These are phyloP conservation scores for Sapria himalayana DNA, from an alignment of 345 rosid genomes.

Conservation along the genomic window DNA sequence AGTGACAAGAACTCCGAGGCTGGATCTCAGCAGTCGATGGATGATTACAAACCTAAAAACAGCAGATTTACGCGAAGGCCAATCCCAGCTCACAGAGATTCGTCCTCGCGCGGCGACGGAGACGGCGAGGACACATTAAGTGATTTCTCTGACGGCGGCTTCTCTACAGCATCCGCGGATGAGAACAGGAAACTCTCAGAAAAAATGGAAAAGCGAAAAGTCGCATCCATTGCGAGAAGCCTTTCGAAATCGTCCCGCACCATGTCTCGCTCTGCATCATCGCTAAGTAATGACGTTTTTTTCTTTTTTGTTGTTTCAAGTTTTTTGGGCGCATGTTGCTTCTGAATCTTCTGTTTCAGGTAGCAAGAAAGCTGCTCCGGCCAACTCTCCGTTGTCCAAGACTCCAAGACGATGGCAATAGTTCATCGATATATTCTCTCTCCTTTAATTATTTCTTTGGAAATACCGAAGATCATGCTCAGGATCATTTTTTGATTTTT, in stretches of 20 bases:
- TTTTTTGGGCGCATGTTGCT: not conserved
- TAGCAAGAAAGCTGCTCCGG: conserved; percentile 13
- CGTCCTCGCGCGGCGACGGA: too few relatives aligned
- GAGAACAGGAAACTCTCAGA: conserved; percentile 13
- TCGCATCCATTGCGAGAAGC: too few relatives aligned
- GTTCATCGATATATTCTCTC: too few relatives aligned
- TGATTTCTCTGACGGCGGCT: conserved; percentile 20
- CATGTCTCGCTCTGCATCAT: too few relatives aligned
- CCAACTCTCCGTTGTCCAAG: conserved; percentile 15
- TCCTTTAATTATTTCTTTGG: too few relatives aligned
- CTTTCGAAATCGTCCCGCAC: too few relatives aligned
- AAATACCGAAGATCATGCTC: too few relatives aligned
- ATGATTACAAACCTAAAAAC: conserved; percentile 9
- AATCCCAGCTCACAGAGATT: conserved; percentile 9
- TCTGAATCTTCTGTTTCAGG: conserved; percentile 14
- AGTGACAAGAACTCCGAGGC: conserved; percentile 11
- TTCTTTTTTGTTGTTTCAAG: not conserved
- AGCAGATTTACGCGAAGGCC: too few relatives aligned
- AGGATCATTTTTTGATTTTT: too few relatives aligned
- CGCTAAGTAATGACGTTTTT: not conserved
- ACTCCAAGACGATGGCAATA: conserved; percentile 28
- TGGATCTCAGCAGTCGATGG: conserved; percentile 12
- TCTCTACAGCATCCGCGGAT: conserved; percentile 14
- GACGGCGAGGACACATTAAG: conserved; percentile 23
- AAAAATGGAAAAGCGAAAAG: conserved; percentile 23